Conservation (phyloP, 2,329 filamentous ascomycete species). For the Fusarium siculi region DNA sequence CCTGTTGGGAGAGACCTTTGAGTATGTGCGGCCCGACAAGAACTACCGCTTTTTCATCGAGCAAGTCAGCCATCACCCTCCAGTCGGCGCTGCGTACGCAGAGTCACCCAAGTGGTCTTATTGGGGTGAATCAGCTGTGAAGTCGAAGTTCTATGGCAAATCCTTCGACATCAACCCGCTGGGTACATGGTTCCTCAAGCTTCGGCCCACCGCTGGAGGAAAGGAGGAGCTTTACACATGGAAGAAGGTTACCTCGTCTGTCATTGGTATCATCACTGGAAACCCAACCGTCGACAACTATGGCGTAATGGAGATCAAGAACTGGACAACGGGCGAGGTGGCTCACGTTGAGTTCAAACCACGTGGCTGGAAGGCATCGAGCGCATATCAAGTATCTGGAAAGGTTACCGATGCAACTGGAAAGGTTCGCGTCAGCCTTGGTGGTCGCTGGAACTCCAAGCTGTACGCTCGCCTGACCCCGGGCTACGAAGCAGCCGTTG, state of each 20-base stretch:
- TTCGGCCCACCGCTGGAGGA: slow-evolving; percentile 79
- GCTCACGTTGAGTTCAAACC: slow-evolving; percentile 92
- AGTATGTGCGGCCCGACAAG: slow-evolving; percentile 95
- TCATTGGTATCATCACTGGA: slow-evolving; percentile 98
- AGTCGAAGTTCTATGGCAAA: slow-evolving; percentile 96
- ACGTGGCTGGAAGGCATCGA: slow-evolving; percentile 94
- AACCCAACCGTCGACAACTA: slow-evolving; percentile 98
- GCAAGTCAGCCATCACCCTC: slow-evolving; percentile 97
- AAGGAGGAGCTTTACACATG: slow-evolving; percentile 93
- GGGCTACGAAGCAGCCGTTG: slow-evolving; percentile 82
- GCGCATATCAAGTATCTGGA: slow-evolving; percentile 87
- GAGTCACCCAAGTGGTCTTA: slow-evolving; percentile 97
- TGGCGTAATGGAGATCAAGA: slow-evolving; percentile 95
- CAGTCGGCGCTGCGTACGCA: slow-evolving; percentile 91
- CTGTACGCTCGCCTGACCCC: slow-evolving; percentile 94
- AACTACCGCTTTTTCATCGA: slow-evolving; percentile 99
- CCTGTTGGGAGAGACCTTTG: slow-evolving; percentile 93
- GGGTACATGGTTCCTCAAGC: slow-evolving; percentile 93
- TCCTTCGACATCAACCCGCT: slow-evolving; percentile 97
- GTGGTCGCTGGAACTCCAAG: slow-evolving; percentile 96
- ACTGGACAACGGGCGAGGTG: slow-evolving; percentile 95
- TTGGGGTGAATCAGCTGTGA: slow-evolving; percentile 94
- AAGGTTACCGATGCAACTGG: slow-evolving; percentile 84
- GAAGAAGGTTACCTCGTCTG: slow-evolving; percentile 98
- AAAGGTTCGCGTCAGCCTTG: slow-evolving; percentile 87